A percentile compares a stretch with the other conserved stretches of the same genome.
These are phyloP conservation scores for Aphanomyces invadans DNA, from an alignment of 352 stramenopile species.

Conservation along the genomic window DNA sequence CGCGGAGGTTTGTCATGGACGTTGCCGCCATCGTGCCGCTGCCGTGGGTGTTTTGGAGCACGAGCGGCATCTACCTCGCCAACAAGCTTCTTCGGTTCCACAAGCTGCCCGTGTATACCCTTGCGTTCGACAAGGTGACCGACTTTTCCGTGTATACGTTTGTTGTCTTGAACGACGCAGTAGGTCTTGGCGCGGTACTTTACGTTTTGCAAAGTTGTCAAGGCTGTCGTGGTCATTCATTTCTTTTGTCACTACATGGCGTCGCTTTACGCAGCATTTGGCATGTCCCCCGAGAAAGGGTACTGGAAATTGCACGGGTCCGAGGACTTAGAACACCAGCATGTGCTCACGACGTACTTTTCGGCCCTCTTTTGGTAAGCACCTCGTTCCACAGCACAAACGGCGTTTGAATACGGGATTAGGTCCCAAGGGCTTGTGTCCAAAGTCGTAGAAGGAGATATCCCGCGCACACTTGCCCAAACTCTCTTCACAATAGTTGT, in stretches of 20 bases:
- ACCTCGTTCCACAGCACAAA: background rate
- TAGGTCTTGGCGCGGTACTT: slow-evolving; percentile 23
- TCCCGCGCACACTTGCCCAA: slow-evolving; percentile 32
- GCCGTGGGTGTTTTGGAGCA: background rate
- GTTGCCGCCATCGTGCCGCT: background rate
- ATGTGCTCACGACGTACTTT: background rate
- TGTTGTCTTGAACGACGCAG: background rate
- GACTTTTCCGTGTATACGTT: background rate
- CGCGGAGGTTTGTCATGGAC: slow-evolving; percentile 1
- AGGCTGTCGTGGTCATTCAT: slow-evolving; percentile 13
- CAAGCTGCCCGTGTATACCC: background rate
- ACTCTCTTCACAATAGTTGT: slow-evolving; percentile 57
- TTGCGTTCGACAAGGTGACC: slow-evolving; percentile 20
- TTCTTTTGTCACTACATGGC: slow-evolving; percentile 11
- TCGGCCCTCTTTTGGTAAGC: slow-evolving; percentile 18
- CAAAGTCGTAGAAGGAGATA: slow-evolving; percentile 3
- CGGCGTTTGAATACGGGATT: background rate
- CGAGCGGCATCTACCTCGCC: background rate
- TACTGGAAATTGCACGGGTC: background rate
- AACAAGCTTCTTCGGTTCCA: slow-evolving; percentile 14
- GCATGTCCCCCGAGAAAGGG: background rate
- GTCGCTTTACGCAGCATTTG: slow-evolving; percentile 3
- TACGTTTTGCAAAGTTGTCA: slow-evolving; percentile 16
- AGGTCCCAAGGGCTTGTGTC: slow-evolving; percentile 19
- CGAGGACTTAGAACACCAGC: background rate